Conservation (phyloP, 306 rosid species). For the Casuarina equisetifolia region DNA sequence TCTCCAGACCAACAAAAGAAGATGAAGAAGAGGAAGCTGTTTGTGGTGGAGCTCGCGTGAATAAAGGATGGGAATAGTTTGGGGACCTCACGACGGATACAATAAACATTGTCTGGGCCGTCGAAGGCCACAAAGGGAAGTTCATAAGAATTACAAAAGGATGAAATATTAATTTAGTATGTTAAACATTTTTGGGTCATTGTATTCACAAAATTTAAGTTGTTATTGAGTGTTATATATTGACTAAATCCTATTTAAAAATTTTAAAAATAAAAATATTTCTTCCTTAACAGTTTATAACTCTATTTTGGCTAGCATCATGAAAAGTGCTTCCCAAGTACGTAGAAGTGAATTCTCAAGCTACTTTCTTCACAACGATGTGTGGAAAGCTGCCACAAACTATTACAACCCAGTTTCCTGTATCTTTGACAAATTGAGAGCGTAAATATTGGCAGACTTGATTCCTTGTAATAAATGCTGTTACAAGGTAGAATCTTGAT, state of each 20-base stretch:
- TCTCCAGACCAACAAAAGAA: background rate
- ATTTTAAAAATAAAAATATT: no score
- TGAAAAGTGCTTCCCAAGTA: background rate
- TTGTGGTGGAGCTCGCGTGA: conserved; percentile 2
- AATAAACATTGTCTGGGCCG: no score
- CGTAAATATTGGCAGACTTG: conserved; percentile 13
- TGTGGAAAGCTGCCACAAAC: background rate
- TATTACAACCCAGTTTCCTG: conserved; percentile 7
- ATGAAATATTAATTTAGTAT: no score
- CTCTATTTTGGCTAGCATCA: background rate
- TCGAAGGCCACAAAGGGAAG: no score
- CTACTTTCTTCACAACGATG: background rate
- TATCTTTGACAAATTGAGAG: conserved; percentile 3
- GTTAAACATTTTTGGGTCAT: no score
- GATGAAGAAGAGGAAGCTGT: background rate
- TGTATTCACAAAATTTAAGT: no score
- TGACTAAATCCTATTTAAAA: no score
- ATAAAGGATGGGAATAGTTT: conserved; percentile 8
- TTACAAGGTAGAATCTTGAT: conserved; percentile 6
- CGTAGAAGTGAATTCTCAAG: background rate
- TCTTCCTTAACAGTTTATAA: no score
- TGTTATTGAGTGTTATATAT: no score
- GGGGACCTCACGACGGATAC: background rate
- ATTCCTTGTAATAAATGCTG: conserved; percentile 3
- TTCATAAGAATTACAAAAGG: no score